Percentiles rank a stretch among this genome's conserved stretches.
Evolutionary conservation across 306 rosid species (phyloP).

Genomic region (Pyrus bretschneideri): DNA sequence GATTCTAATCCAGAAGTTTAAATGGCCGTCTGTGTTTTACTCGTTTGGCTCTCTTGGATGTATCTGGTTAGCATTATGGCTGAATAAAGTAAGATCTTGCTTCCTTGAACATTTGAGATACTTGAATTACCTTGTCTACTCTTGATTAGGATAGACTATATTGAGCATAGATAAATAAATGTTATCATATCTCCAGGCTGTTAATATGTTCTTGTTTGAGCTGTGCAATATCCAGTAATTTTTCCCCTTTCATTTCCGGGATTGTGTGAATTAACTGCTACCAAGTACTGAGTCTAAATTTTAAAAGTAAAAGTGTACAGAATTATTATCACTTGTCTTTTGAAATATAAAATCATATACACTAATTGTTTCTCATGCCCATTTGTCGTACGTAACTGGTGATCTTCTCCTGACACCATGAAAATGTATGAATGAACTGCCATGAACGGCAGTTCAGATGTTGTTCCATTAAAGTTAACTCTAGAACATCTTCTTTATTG

Average conservation of each 20-base stretch:
- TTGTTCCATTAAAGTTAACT: conserved; percentile 1
- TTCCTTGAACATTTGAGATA: conserved; percentile 11
- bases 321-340: not conserved
- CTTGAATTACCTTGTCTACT: not conserved
- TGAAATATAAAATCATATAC: not conserved
- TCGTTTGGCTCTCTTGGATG: conserved; percentile 96
- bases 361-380: not conserved
- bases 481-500: conserved; percentile 9
- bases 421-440: conserved; percentile 3
- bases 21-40: conserved; percentile 96
- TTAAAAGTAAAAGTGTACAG: not conserved
- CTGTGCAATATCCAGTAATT: not conserved
- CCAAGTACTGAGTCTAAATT: not conserved
- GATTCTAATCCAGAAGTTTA: conserved; percentile 58
- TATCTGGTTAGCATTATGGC: conserved; percentile 89
- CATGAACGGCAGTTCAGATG: conserved; percentile 3
- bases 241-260: not conserved
- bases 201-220: not conserved
- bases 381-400: not conserved
- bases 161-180: not conserved
- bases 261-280: not conserved
- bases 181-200: not conserved
- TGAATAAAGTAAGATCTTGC: conserved; percentile 52
- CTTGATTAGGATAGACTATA: not conserved
- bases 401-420: not conserved